Evolutionary conservation across 805 yeast genomes (phyloP).

Genomic region (Candida cerambycidarum): DNA sequence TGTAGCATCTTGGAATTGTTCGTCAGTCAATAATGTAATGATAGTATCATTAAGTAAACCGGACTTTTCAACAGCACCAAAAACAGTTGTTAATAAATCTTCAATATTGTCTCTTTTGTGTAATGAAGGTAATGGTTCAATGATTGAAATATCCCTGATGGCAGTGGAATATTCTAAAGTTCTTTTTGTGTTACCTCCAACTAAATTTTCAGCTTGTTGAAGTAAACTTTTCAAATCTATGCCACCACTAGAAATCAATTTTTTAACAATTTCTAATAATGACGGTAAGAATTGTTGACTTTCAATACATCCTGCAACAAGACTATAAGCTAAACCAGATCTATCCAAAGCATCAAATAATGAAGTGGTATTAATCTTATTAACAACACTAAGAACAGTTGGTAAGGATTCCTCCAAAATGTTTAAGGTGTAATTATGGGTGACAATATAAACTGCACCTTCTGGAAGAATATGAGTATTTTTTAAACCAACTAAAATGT

Average conservation of each 20-base stretch:
- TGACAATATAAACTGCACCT: constrained; percentile 22
- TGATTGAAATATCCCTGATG: no score
- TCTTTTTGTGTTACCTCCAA: constrained; percentile 3
- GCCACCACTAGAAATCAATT: constrained; percentile 20
- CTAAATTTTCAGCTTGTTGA: constrained; percentile 15
- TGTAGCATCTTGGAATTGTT: constrained; percentile 24
- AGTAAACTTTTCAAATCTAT: constrained; percentile 16
- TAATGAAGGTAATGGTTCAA: constrained; percentile 4
- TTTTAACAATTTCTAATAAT: constrained; percentile 19
- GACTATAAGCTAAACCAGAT: constrained; percentile 28
- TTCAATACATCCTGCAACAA: constrained; percentile 23
- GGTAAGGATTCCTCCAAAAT: constrained; percentile 19
- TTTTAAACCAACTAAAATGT: constrained; percentile 22
- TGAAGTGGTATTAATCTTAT: constrained; percentile 22
- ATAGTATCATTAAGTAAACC: constrained; percentile 27
- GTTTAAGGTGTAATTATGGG: constrained; percentile 22
- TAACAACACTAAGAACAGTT: constrained; percentile 16
- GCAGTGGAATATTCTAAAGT: no score
- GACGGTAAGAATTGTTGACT: constrained; percentile 26
- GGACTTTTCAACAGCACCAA: constrained; percentile 26
- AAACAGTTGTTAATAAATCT: constrained; percentile 29
- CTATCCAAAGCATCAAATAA: constrained; percentile 29
- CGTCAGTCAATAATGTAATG: constrained; percentile 21
- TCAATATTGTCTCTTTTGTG: constrained; percentile 30
- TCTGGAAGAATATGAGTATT: constrained; percentile 25